These are phyloP conservation scores for Dovyalis caffra DNA, from an alignment of 345 rosid genomes.

Conservation along the genomic window DNA sequence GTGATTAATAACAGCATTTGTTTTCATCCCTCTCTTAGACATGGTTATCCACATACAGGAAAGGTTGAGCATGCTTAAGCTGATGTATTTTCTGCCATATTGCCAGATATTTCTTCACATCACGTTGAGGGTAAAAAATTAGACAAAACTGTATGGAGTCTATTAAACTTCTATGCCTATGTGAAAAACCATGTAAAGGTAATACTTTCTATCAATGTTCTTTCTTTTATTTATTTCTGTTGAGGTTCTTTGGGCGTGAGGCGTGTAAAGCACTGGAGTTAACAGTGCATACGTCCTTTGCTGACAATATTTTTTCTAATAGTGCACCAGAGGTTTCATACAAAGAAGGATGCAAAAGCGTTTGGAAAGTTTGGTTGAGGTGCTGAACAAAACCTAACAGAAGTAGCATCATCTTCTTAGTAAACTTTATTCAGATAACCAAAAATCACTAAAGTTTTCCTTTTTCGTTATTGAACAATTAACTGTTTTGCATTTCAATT, in stretches of 20 bases:
- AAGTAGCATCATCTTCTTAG: constrained; percentile 8
- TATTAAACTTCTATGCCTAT: constrained; percentile 72
- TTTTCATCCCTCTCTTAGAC: neutral
- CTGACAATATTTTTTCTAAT: constrained; percentile 18
- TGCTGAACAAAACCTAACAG: constrained; percentile 23
- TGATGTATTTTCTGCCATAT: constrained; percentile 7
- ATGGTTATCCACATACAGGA: neutral
- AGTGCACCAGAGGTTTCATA: constrained; percentile 86
- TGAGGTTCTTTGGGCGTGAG: neutral
- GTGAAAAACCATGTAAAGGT: constrained; percentile 88
- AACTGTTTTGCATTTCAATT: neutral
- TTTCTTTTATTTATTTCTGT: neutral
- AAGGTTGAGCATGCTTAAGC: constrained; percentile 9
- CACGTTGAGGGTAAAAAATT: constrained; percentile 67
- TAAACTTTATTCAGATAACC: neutral
- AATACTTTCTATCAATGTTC: constrained; percentile 4
- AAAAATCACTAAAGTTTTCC: neutral
- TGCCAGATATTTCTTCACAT: constrained; percentile 59
- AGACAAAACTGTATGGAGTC: constrained; percentile 79
- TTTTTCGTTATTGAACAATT: neutral
- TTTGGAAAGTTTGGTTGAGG: constrained; percentile 74
- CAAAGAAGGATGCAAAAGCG: constrained; percentile 83
- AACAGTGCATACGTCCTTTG: neutral
- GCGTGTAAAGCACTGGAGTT: neutral
- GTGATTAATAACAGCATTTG: neutral